Evolutionary conservation across 169 alveolate genomes (phyloP).

Genomic region (Neospora caninum): DNA sequence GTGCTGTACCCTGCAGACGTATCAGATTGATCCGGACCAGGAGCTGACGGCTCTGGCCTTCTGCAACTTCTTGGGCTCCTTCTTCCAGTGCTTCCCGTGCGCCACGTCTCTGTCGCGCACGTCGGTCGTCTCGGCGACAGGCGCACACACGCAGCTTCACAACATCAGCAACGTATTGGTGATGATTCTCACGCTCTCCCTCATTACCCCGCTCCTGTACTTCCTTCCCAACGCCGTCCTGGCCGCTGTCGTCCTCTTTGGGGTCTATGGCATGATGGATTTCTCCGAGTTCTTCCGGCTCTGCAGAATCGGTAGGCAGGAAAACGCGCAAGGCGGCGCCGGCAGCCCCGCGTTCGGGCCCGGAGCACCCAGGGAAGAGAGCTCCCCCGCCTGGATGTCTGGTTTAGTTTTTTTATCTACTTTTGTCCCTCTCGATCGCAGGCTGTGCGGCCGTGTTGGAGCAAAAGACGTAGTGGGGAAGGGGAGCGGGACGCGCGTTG

Average conservation of each 20-base stretch:
- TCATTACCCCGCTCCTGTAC: conserved; percentile 69
- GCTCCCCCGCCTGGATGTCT: too few relatives aligned
- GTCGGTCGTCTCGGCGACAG: conserved; percentile 53
- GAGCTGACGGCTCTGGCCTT: conserved; percentile 62
- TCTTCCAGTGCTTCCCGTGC: conserved; percentile 71
- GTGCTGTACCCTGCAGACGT: conserved; percentile 43
- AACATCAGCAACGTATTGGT: conserved; percentile 56
- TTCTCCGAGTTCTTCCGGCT: conserved; percentile 55
- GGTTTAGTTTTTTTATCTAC: too few relatives aligned
- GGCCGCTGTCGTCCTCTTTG: conserved; percentile 71
- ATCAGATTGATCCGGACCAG: conserved; percentile 63
- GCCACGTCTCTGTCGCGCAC: conserved; percentile 71
- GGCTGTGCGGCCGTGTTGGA: too few relatives aligned
- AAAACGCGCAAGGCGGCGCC: too few relatives aligned
- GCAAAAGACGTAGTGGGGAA: too few relatives aligned
- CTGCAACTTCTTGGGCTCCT: conserved; percentile 67
- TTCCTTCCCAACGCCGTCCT: conserved; percentile 64
- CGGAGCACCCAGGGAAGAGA: too few relatives aligned
- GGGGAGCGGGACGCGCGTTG: too few relatives aligned
- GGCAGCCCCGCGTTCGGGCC: too few relatives aligned
- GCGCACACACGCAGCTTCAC: conserved; percentile 65
- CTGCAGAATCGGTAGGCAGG: conserved; percentile 51
- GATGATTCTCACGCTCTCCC: conserved; percentile 63
- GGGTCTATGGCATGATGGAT: conserved; percentile 73
- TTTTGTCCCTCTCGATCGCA: too few relatives aligned